phyloP scores from a whole-genome alignment of 2,329 filamentous ascomycete genomes.

The Zalaria sp. region DNA sequence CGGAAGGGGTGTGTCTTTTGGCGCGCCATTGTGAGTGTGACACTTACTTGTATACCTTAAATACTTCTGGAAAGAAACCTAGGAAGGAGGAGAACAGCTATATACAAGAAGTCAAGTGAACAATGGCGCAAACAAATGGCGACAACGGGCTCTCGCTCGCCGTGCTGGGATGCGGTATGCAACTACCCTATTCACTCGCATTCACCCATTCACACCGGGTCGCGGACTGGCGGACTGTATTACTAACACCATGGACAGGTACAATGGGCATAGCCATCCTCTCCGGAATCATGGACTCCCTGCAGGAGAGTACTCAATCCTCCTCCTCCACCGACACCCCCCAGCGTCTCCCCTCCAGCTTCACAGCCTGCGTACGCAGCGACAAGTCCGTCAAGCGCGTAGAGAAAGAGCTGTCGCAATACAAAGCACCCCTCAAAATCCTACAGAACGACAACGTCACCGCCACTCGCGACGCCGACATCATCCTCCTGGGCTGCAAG shows the following conservation, averaged over 20 bases:
- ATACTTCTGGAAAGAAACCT: no score
- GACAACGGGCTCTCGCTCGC: constrained; percentile 51
- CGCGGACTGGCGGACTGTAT: no score
- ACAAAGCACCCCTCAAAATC: constrained; percentile 49
- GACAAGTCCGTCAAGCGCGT: constrained; percentile 56
- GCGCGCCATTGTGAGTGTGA: no score
- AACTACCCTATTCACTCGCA: not conserved
- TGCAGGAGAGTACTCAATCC: constrained; percentile 30
- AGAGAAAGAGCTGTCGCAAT: constrained; percentile 48
- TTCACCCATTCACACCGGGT: not conserved
- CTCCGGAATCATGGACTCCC: constrained; percentile 60
- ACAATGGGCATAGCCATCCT: constrained; percentile 80
- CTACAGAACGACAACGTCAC: constrained; percentile 58
- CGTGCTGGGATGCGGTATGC: constrained; percentile 66
- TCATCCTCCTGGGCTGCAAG: constrained; percentile 70
- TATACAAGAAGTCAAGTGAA: no score
- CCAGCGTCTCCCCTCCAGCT: constrained; percentile 54
- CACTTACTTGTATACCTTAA: no score
- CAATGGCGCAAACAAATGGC: constrained; percentile 16
- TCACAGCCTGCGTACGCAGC: constrained; percentile 68
- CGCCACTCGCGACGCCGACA: constrained; percentile 53
- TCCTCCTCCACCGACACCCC: constrained; percentile 14
- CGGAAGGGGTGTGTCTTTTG: no score
- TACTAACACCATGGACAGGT: constrained; percentile 32
- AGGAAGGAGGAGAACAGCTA: no score